Evolutionary conservation across 2,329 filamentous ascomycete species (phyloP).

Genomic region (Xylaria sp.): DNA sequence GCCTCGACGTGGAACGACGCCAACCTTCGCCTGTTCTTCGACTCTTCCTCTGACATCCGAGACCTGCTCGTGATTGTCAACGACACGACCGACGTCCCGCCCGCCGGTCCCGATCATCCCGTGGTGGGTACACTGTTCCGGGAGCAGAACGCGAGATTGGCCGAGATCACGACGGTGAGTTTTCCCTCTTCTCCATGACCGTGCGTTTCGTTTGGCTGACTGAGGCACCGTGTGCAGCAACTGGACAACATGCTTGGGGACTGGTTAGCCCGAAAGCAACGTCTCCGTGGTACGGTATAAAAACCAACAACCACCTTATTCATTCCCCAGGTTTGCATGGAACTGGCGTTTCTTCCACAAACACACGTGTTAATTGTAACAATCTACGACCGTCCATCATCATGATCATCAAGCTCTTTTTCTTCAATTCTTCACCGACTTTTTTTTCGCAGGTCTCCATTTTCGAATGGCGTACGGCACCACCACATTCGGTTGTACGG

Average conservation of each 20-base stretch:
- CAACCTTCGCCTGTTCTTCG: constrained; percentile 84
- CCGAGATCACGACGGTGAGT: constrained; percentile 79
- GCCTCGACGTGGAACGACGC: constrained; percentile 82
- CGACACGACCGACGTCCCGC: constrained; percentile 82
- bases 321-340: constrained; percentile 20
- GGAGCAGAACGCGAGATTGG: constrained; percentile 82
- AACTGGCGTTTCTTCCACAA: constrained; percentile 17
- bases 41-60: constrained; percentile 84
- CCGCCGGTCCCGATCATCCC: constrained; percentile 82
- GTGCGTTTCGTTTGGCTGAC: not conserved
- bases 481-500: not conserved
- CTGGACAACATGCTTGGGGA: constrained; percentile 85
- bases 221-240: constrained; percentile 53
- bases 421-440: constrained; percentile 13
- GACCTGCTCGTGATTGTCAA: constrained; percentile 91
- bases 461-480: constrained; percentile 19
- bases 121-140: constrained; percentile 79
- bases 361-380: constrained; percentile 19
- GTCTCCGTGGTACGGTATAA: constrained; percentile 56
- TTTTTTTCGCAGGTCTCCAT: constrained; percentile 3
- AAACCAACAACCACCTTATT: constrained; percentile 5
- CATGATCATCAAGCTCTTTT: constrained; percentile 7
- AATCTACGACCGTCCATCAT: constrained; percentile 20
- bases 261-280: constrained; percentile 74
- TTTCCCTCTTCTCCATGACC: not conserved